Evolutionary conservation across 345 rosid species (phyloP), one percentile per base, ranked within the genome.

Genomic region (Populus simonii): DNA sequence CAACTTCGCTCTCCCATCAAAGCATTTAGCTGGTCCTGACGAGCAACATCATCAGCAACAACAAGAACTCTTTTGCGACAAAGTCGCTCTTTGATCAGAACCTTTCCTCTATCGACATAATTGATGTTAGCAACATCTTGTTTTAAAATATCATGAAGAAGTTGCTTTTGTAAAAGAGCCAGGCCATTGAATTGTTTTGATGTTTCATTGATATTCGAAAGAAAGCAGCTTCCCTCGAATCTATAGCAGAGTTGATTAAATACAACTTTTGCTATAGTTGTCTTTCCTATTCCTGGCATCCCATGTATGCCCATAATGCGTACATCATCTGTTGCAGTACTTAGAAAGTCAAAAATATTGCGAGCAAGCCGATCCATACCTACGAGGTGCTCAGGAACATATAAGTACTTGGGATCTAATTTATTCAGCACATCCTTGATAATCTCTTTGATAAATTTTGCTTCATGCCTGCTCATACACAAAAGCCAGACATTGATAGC

Each of bases 361-460:
- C 7, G 15, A 18, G 9, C 3, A 36, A 20, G 20, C 1, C 45
- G 20, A 22, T 67, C 20, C 0, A 67, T 35, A 2, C 23, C 9
- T 12, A 3, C 36, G 0, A 79, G 4, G 20, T 2, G 12, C 18
- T 20, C 0, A 38, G 20, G 9, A 29, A 25, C 5, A 65, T 23
- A 1, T 25, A 65, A 29, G 7, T 8, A 7, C 7, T n/a, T 59
- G 6, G 49, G 65, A 36, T 57, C 76, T 22, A 86, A 51, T 76
- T 66, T 86, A 51, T 74, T 68, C 79, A 81, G 68, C 23, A 87
- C 45, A 33, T 74, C 74, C 18, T 68, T 59, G 7, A 84, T 82
- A 53, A 84, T 80, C 9, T 73, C 75, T n/a, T 83, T 81, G 15
- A 80, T 74, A 35, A 85, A 80, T 59, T 45, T 70, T 1, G 84